Conservation (phyloP, 2,329 filamentous ascomycete species). For the Aspergillus udagawae region DNA sequence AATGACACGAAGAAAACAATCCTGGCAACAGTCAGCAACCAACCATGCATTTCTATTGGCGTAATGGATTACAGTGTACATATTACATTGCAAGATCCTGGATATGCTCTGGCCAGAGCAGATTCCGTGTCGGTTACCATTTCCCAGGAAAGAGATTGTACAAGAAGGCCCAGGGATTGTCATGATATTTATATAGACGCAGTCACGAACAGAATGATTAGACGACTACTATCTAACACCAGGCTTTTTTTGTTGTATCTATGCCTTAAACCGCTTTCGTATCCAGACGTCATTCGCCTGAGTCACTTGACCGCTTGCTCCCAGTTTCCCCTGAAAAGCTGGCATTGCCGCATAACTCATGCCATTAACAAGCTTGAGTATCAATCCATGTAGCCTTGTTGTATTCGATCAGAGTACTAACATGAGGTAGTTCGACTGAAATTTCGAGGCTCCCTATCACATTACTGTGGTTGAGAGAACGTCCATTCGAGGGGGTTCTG, state of each 20-base stretch:
- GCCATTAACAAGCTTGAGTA: too few relatives aligned
- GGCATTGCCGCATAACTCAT: too few relatives aligned
- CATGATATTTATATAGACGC: background rate
- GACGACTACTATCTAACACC: background rate
- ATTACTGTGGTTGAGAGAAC: too few relatives aligned
- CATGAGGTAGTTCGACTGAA: too few relatives aligned
- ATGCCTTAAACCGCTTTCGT: background rate
- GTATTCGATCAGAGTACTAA: too few relatives aligned
- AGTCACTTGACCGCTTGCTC: too few relatives aligned
- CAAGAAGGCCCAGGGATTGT: background rate
- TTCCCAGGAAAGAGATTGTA: background rate
- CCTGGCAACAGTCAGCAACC: background rate
- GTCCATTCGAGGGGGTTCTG: too few relatives aligned
- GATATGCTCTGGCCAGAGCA: background rate
- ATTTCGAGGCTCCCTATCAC: too few relatives aligned
- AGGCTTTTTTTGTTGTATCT: background rate
- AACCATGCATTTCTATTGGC: background rate
- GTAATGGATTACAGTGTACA: background rate
- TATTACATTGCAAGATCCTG: background rate
- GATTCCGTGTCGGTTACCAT: background rate
- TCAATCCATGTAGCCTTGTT: too few relatives aligned
- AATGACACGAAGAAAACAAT: too few relatives aligned
- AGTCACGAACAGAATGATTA: background rate
- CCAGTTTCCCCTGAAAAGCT: too few relatives aligned
- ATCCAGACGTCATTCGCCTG: background rate